Conservation (phyloP, 2,329 filamentous ascomycete species). For the Fusarium sp. region DNA sequence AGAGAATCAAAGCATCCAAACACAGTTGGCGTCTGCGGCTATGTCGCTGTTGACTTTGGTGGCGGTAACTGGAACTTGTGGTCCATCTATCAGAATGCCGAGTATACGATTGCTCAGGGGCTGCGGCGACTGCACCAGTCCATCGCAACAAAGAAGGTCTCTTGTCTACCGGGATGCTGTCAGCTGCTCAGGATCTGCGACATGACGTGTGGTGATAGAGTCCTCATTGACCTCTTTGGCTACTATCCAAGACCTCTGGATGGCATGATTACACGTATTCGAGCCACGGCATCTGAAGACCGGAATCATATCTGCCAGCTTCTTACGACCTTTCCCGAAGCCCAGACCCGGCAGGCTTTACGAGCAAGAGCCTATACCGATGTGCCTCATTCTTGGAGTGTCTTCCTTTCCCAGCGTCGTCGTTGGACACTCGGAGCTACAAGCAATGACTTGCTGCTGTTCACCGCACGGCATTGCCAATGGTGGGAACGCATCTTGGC, state of each 20-base stretch:
- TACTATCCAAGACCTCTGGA: constrained; percentile 37
- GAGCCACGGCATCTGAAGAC: constrained; percentile 41
- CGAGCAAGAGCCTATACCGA: constrained; percentile 53
- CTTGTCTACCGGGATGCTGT: constrained; percentile 38
- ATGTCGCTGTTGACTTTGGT: constrained; percentile 46
- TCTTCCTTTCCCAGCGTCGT: constrained; percentile 49
- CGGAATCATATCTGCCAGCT: constrained; percentile 41
- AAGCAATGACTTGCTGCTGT: constrained; percentile 38
- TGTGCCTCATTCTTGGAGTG: constrained; percentile 51
- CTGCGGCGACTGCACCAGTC: constrained; percentile 40
- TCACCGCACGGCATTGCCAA: constrained; percentile 32
- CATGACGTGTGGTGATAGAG: constrained; percentile 37
- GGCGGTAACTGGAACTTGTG: constrained; percentile 40
- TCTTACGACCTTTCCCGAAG: constrained; percentile 46
- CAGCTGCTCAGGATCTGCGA: constrained; percentile 39
- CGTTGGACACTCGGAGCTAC: constrained; percentile 44
- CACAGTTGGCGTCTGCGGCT: constrained; percentile 54
- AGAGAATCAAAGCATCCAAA: constrained; percentile 48
- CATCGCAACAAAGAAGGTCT: constrained; percentile 41
- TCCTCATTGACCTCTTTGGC: constrained; percentile 37
- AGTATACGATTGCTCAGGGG: constrained; percentile 42
- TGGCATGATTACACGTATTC: constrained; percentile 39
- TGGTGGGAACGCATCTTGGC: constrained; percentile 42
- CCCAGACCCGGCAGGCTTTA: constrained; percentile 52
- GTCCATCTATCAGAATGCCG: constrained; percentile 41